Evolutionary conservation across 257 asterid species (phyloP).

Genomic region (Petunia axillaris): DNA sequence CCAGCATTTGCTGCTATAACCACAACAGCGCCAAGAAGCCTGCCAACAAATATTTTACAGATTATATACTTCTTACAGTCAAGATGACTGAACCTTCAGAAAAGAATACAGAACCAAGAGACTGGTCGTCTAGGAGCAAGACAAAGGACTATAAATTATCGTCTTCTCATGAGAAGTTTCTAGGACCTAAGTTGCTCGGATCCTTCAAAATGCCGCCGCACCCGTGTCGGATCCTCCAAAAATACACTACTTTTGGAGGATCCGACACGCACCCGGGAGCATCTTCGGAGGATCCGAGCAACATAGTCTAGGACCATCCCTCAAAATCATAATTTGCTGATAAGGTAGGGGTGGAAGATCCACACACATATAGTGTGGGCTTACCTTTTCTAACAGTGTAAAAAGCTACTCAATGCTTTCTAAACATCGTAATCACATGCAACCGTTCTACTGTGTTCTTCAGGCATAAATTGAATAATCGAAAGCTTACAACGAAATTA

Average conservation of each 20-base stretch:
- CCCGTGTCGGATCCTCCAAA: too few relatives aligned
- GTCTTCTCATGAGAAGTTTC: conserved; percentile 1
- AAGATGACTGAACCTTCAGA: conserved; percentile 5
- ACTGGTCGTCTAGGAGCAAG: conserved; percentile 4
- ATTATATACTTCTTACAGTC: not conserved
- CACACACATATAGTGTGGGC: not conserved
- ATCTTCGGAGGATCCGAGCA: too few relatives aligned
- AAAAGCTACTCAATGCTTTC: not conserved
- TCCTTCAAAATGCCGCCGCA: too few relatives aligned
- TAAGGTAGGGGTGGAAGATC: not conserved
- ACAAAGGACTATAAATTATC: not conserved
- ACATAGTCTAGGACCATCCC: not conserved
- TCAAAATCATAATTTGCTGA: not conserved
- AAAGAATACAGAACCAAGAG: not conserved
- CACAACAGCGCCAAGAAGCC: conserved; percentile 94
- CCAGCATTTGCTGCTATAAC: conserved; percentile 99
- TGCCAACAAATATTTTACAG: conserved; percentile 41
- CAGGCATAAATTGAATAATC: not conserved
- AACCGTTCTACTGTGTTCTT: not conserved
- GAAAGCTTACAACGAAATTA: not conserved
- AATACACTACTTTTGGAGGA: too few relatives aligned
- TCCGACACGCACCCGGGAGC: too few relatives aligned
- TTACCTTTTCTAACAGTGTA: too few relatives aligned
- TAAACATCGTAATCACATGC: conserved; percentile 1
- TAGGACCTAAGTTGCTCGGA: too few relatives aligned